Percentiles rank a stretch among this genome's conserved stretches.
These are phyloP conservation scores for Oryza glaberrima DNA, from an alignment of 176 grass and related monocot genomes.

Conservation along the genomic window DNA sequence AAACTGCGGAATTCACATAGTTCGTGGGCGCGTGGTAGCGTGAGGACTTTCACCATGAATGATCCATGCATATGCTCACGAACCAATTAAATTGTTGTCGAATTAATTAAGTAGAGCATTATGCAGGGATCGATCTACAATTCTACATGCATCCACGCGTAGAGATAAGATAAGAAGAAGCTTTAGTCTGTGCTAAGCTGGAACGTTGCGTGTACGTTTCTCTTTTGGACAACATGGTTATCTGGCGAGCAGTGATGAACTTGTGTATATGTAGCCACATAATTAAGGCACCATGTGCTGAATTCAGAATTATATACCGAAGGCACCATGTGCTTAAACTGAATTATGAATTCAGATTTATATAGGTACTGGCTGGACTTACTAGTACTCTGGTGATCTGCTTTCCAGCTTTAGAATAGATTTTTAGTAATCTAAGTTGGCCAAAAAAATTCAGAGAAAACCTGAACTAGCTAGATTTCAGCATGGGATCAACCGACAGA, in stretches of 20 bases:
- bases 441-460: neutral
- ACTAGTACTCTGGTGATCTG: neutral
- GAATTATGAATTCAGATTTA: neutral
- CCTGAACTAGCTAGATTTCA: neutral
- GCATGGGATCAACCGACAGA: constrained; percentile 7
- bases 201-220: neutral
- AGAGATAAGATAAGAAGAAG: too few relatives aligned
- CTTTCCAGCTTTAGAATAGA: neutral
- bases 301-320: neutral
- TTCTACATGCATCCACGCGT: neutral
- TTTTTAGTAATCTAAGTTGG: neutral
- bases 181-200: neutral
- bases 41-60: neutral
- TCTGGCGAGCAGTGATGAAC: neutral
- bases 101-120: neutral
- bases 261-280: neutral
- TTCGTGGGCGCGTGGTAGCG: neutral
- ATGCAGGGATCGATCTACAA: neutral
- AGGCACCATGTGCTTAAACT: neutral
- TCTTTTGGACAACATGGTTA: neutral
- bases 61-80: neutral
- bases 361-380: neutral
- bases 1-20: neutral
- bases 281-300: neutral
- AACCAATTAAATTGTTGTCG: neutral